Evolutionary conservation across 2,329 filamentous ascomycete species (phyloP).

Genomic region (Nannizzia gypsea): DNA sequence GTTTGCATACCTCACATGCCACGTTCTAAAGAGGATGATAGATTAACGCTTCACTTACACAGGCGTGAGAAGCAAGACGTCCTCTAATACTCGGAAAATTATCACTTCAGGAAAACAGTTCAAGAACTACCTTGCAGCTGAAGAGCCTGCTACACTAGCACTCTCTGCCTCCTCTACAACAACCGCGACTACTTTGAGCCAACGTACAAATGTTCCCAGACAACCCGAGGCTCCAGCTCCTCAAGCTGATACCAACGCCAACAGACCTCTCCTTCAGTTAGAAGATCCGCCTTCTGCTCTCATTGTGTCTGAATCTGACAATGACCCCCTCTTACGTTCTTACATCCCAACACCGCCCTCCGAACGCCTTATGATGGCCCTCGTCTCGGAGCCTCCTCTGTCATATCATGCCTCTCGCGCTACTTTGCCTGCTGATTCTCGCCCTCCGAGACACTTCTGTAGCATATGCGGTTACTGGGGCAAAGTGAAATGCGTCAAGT

Average conservation of each 20-base stretch:
- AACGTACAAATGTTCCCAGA: slow-evolving; percentile 8
- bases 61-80: slow-evolving; percentile 32
- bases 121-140: slow-evolving; percentile 40
- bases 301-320: slow-evolving; percentile 28
- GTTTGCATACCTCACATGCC: slow-evolving; percentile 17
- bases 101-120: slow-evolving; percentile 40
- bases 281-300: slow-evolving; percentile 15
- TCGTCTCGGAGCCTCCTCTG: slow-evolving; percentile 37
- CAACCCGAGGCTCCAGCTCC: slow-evolving; percentile 14
- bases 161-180: slow-evolving; percentile 10
- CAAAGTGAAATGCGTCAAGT: slow-evolving; percentile 37
- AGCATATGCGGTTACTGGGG: slow-evolving; percentile 42
- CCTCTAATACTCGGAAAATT: slow-evolving; percentile 37
- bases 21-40: neutral
- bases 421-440: slow-evolving; percentile 21
- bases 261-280: neutral
- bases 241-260: neutral
- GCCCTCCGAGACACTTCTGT: slow-evolving; percentile 34
- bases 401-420: slow-evolving; percentile 37
- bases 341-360: slow-evolving; percentile 34
- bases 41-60: neutral
- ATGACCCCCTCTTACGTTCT: slow-evolving; percentile 32
- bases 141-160: slow-evolving; percentile 30
- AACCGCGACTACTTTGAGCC: slow-evolving; percentile 4
- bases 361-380: slow-evolving; percentile 34